Percentiles rank a stretch among this genome's conserved stretches.
phyloP scores from a whole-genome alignment of 1,284 basidiomycete genomes.

The Golubevia sp. region DNA sequence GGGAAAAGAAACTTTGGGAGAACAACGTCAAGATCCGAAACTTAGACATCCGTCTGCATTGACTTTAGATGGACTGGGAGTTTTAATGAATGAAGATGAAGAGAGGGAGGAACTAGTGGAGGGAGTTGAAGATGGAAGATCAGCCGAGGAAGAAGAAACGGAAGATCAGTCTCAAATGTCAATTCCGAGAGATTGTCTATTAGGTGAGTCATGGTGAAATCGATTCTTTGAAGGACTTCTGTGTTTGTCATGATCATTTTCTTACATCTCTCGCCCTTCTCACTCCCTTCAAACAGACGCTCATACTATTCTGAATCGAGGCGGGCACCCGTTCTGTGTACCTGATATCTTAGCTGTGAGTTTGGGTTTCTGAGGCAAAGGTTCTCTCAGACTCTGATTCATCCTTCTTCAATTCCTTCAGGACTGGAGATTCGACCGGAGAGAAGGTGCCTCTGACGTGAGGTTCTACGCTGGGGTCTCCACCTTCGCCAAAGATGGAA shows the following conservation, averaged over 20 bases:
- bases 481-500: not conserved
- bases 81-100: not conserved
- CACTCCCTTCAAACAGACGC: slow-evolving; percentile 1
- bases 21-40: not conserved
- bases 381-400: not conserved
- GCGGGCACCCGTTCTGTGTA: slow-evolving; percentile 1
- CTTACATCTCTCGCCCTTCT: not conserved
- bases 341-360: not conserved
- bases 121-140: too few species aligned
- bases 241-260: too few species aligned
- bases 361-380: too few species aligned
- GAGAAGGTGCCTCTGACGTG: not conserved
- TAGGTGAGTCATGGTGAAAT: not conserved
- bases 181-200: not conserved
- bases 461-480: not conserved
- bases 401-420: not conserved
- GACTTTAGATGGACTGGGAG: not conserved
- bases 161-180: not conserved
- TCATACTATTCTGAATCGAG: slow-evolving; percentile 8
- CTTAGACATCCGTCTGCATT: not conserved
- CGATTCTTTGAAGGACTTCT: too few species aligned
- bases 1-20: not conserved
- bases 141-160: not conserved
- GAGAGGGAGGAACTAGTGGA: not conserved
- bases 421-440: not conserved